Percentiles rank a stretch among this genome's conserved stretches.
These are phyloP conservation scores for Neofusicoccum umdonicola DNA, from an alignment of 2,329 filamentous ascomycete genomes.

Conservation along the genomic window DNA sequence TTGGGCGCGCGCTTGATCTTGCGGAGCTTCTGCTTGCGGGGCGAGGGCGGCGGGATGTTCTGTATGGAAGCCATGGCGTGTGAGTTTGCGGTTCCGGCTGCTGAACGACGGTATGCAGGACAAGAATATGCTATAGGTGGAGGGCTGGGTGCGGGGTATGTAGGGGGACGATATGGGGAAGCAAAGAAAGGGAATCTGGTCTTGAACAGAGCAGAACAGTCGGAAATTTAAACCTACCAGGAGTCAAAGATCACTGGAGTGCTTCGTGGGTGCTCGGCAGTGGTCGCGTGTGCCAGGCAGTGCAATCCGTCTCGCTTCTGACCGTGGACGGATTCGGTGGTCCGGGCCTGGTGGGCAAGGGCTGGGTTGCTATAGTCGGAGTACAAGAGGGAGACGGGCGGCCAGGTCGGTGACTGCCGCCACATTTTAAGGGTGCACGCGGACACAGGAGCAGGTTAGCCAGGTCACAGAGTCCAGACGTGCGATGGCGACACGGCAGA, in stretches of 20 bases:
- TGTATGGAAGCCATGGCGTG: slow-evolving; percentile 1
- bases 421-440: slow-evolving; percentile 7
- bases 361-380: background rate
- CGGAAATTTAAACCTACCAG: background rate
- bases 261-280: background rate
- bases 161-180: background rate
- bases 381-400: background rate
- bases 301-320: slow-evolving; percentile 6
- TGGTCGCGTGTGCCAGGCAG: slow-evolving; percentile 6
- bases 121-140: background rate
- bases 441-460: background rate
- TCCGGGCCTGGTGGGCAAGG: background rate
- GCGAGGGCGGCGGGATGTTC: slow-evolving; percentile 1
- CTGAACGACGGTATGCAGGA: background rate
- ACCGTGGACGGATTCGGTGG: background rate
- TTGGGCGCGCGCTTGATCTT: background rate
- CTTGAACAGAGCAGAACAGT: background rate
- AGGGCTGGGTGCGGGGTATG: background rate
- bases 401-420: slow-evolving; percentile 3
- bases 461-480: slow-evolving; percentile 8
- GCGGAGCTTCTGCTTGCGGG: background rate
- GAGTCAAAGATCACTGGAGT: background rate
- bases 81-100: background rate
- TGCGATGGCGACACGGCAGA: slow-evolving; percentile 3
- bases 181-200: background rate